These are phyloP conservation scores for Yamadazyma olivae DNA, from an alignment of 805 yeast genomes.

Conservation along the genomic window DNA sequence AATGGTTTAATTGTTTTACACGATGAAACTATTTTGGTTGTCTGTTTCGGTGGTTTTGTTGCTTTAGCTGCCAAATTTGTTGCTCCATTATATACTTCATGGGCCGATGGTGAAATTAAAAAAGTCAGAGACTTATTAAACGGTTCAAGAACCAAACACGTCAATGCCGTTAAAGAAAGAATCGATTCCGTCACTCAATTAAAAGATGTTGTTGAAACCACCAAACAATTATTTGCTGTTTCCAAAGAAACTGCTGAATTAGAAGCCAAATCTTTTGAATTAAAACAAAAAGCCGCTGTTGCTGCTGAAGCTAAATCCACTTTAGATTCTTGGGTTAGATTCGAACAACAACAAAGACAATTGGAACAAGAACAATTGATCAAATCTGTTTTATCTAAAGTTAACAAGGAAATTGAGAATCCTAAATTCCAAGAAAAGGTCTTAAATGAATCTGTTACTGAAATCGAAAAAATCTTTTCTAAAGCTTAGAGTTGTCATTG, in stretches of 20 bases:
- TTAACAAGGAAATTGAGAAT: slow-evolving; percentile 77
- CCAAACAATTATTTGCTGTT: slow-evolving; percentile 87
- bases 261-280: slow-evolving; percentile 91
- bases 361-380: slow-evolving; percentile 92
- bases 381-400: slow-evolving; percentile 81
- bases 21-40: slow-evolving; percentile 86
- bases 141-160: slow-evolving; percentile 86
- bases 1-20: slow-evolving; percentile 90
- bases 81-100: slow-evolving; percentile 92
- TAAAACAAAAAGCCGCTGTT: slow-evolving; percentile 85
- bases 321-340: slow-evolving; percentile 98
- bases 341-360: slow-evolving; percentile 95
- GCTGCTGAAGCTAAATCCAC: slow-evolving; percentile 91
- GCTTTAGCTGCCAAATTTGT: slow-evolving; percentile 78
- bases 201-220: slow-evolving; percentile 87
- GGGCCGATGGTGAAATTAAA: slow-evolving; percentile 85
- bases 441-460: slow-evolving; percentile 86
- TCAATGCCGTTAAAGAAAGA: slow-evolving; percentile 89
- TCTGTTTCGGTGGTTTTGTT: slow-evolving; percentile 74
- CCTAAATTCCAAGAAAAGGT: slow-evolving; percentile 93
- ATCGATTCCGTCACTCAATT: slow-evolving; percentile 83
- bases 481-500: slow-evolving; percentile 17
- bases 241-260: slow-evolving; percentile 96
- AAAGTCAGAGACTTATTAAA: slow-evolving; percentile 79
- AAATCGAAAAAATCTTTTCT: slow-evolving; percentile 82